Evolutionary conservation across 768 basidiomycete genomes (phyloP).

Genomic region (Auricularia sp.): DNA sequence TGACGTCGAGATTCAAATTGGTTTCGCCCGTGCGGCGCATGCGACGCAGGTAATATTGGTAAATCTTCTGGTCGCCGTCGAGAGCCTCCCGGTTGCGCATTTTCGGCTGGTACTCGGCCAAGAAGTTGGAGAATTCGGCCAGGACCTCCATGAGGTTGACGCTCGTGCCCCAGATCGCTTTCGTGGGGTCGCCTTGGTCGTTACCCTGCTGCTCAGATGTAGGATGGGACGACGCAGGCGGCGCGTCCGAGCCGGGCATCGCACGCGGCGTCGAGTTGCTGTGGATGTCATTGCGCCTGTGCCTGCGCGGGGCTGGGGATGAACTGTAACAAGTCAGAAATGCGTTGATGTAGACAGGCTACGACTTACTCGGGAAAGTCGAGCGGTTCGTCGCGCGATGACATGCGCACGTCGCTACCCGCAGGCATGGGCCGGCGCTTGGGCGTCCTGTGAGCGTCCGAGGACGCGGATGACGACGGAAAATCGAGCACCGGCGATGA

Average conservation of each 20-base stretch:
- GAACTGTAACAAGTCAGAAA: background rate
- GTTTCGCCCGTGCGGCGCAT: constrained; percentile 91
- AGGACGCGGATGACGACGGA: constrained; percentile 48
- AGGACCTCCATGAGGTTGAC: constrained; percentile 88
- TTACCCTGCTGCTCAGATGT: constrained; percentile 71
- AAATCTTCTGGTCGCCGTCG: constrained; percentile 57
- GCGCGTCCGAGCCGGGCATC: constrained; percentile 22
- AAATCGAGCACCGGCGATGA: constrained; percentile 51
- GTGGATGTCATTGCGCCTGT: constrained; percentile 42
- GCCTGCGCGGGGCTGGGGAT: constrained; percentile 29
- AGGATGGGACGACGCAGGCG: constrained; percentile 49
- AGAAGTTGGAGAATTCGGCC: constrained; percentile 79
- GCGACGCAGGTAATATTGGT: constrained; percentile 70
- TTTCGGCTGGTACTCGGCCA: constrained; percentile 88
- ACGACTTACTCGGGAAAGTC: constrained; percentile 55
- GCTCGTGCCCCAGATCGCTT: constrained; percentile 96
- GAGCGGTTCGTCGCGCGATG: constrained; percentile 51
- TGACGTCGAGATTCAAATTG: constrained; percentile 82
- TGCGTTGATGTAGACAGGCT: background rate
- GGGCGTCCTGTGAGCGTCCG: constrained; percentile 29
- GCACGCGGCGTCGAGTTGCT: constrained; percentile 43
- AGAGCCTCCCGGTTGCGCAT: constrained; percentile 67
- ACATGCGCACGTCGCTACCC: constrained; percentile 1
- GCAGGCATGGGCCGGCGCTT: constrained; percentile 22
- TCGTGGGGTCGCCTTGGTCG: constrained; percentile 27